Evolutionary conservation across 371 early-diverging fungal genomes (phyloP), one percentile per base, ranked within the genome.

Genomic region (Funneliformis caledonium): DNA sequence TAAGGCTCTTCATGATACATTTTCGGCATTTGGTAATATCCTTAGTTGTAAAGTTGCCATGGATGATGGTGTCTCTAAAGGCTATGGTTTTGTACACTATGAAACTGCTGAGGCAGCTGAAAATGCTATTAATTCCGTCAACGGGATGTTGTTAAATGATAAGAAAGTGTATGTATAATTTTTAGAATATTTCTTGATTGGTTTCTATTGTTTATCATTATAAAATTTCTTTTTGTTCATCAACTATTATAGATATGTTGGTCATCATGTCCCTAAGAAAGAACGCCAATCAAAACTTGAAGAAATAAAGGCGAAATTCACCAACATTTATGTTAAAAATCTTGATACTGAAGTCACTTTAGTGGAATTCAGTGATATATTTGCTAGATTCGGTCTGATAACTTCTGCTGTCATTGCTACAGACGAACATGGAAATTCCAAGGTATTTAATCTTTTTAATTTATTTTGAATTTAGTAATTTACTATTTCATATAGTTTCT

Each of bases 71-170:
- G 85, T 83, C 82, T 95, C 96, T 83, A 96, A 94, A 87, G 99
- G 99, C 48, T 99, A 97, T 87, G 99, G 99, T 80, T 99, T 98
- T 83, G 99, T 99, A 73, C 99, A 99, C 92, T 99, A 97, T 87
- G 98, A 98, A 88, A 96, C 93, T 60, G 88, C 91, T 82, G 99
- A 98, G 86, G 91, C 95, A 81, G 99, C 99, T 81, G 94, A 96
- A 64, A 91, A 88, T 65, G 99, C 99, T 81, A 99, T 99, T 89
- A 93, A 95, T 87, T 92, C 94, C 84, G 97, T 99, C 85, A 97
- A 99, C 88, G 99, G 98, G 81, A 99, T 99, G 97, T 88, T 98
- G 78, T 90, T 99, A 88, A 99, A 99, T 91, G 98, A 97, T 88
- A 94, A 93, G 87, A 94, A 96, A 89, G 98, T 97, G 84, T 86